Evolutionary conservation across 2,329 filamentous ascomycete species (phyloP), one percentile per base, ranked within the genome.

Genomic region (Verticillium longisporum): DNA sequence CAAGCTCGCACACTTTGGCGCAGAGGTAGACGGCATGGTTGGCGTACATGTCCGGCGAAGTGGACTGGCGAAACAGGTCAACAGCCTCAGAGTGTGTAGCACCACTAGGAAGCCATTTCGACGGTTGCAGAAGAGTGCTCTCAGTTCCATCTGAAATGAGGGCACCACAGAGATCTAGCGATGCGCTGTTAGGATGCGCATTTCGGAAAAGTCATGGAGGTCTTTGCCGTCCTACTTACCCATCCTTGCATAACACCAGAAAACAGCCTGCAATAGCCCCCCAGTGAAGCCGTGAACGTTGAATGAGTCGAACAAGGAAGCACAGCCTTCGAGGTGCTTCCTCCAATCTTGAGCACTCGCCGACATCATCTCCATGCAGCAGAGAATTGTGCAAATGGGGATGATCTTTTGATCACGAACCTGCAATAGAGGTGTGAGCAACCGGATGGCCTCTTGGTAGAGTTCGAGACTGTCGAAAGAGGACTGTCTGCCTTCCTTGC

Each of bases 241-340:
- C 81, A 86, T 86, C 55, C 83, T 75, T 1, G 80, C 81, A 66
- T 82, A 85, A 63, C 81, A 84, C 83, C 83, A 86, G 62, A 85
- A 86, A 0, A 84, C 73, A 0, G 83, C 81, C 68, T 83, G 81
- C 6, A 80, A 69, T 21, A 84, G 67, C 0, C 82, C 82, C 2
- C 79, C 78, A 26, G 76, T 78, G 57, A 83, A 81, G 0, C 83
- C 83, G 55, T 82, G 77, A n/a, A 85, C 78, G 10, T 75, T 79
- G 57, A 81, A 77, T 0, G 80, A 77, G 63, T 81, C 77, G 55
- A 86, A 80, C 4, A 86, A 71, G 2, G 80, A 79, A 3, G 83
- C 82, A 62, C 82, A 85, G 1, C 83, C 83, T 60, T 86, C 83
- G 1, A 86, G 71, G 65, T 86, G 83, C 10, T 78, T 75, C 1